Evolutionary conservation across 1,139 yeast genomes (phyloP), one percentile per base, ranked within the genome.

Genomic region (Blastobotrys persicus): DNA sequence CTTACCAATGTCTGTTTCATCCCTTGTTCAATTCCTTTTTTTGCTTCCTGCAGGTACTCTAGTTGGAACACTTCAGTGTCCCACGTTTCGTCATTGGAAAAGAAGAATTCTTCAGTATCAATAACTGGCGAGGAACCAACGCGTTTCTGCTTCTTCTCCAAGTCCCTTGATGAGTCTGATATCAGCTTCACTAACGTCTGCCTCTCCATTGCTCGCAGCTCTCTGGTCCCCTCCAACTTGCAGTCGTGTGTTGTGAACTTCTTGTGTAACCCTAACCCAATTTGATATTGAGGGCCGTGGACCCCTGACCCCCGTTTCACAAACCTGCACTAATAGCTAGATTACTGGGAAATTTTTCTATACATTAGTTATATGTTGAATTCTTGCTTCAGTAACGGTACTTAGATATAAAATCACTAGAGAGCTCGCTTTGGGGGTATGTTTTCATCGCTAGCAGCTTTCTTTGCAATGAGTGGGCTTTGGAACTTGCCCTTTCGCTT

Each of bases 71-170:
- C 46, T 6, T 40, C 31, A n/a, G 19, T 35, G 7, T 17, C 11
- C 53, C 53, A 50, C 31, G 43, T 33, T 7, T 44, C 44, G 12
- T 42, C 40, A 6, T 39, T 38, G 26, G 44, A 31, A 33, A 50
- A 50, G 12, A 50, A 47, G 31, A 35, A 49, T 6, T 43, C 42
- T 13, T 32, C 41, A 37, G 14, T 19, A 12, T 23, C 28, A 9
- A 9, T 9, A 23, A 23, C 28, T 23, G 28, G 28, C 28, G 5
- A 9, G 5, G 9, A 23, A 5, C 28, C 28, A 23, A 6, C 28
- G 28, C 28, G 28, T 9, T 9, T 23, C 28, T 23, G 28, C 28
- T 9, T 23, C 28, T 23, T 23, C 28, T 23, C 28, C 9, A 23
- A 23, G 9, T 5, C 28, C 28, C 40, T 34, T 20, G 40, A 20